phyloP scores from a whole-genome alignment of 352 stramenopile genomes.

The Peronospora farinosa region DNA sequence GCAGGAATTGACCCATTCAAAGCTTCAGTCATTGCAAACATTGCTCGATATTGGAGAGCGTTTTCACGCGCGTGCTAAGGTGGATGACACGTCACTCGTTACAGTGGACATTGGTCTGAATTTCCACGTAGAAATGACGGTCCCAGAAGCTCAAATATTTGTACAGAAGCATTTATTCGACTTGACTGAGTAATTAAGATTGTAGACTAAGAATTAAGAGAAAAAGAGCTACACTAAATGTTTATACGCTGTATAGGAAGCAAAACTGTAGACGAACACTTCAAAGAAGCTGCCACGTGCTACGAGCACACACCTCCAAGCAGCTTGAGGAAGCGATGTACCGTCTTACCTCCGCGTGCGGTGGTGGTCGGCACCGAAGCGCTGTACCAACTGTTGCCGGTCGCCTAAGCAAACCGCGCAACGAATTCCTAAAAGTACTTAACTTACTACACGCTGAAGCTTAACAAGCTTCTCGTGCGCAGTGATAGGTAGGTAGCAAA shows the following conservation, averaged over 20 bases:
- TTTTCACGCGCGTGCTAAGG: constrained; percentile 70
- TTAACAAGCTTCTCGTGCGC: no score
- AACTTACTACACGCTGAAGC: no score
- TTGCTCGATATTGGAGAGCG: constrained; percentile 67
- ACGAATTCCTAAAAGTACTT: no score
- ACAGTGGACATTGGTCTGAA: constrained; percentile 66
- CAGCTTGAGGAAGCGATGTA: no score
- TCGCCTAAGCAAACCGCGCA: no score
- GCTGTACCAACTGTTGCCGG: no score
- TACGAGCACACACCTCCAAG: no score
- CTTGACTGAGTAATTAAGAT: constrained; percentile 35
- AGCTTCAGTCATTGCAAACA: constrained; percentile 25
- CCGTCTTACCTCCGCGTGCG: no score
- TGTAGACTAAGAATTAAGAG: neutral
- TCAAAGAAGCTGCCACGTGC: no score
- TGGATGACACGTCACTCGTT: constrained; percentile 48
- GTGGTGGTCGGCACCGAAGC: no score
- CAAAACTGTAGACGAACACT: no score
- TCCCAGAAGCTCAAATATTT: constrained; percentile 50
- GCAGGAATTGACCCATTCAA: constrained; percentile 22
- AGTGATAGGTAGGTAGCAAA: no score
- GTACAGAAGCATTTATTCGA: constrained; percentile 46
- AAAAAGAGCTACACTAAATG: neutral
- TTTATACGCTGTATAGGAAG: constrained; percentile 32
- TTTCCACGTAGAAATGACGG: constrained; percentile 77